Evolutionary conservation across 2,329 filamentous ascomycete species (phyloP), one percentile per base, ranked within the genome.

Genomic region (Juglanconis sp.): DNA sequence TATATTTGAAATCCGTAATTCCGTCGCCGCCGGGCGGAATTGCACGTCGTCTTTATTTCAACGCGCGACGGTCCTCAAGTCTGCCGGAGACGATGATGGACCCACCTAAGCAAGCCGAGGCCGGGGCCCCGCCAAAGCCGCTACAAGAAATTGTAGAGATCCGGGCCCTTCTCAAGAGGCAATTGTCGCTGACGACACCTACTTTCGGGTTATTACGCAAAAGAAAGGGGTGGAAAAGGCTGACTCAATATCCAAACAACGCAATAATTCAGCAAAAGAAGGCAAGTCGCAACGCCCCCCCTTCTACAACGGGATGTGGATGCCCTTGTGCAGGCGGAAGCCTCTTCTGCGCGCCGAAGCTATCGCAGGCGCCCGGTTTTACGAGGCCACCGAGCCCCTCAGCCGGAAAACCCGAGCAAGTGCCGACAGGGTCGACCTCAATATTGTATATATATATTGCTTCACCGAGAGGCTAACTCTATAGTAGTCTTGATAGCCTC

Each of bases 291-390:
- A 24, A 46, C 24, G 32, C 35, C 46, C 15, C 24, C 9, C 44
- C n/a, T 34, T 53, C 6, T 13, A 53, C 24, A 32, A 38, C 38
- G 53, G 31, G 17, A 36, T 55, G 53, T 46, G 42, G 40, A 36
- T 38, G 46, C 17, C 10, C 15, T 24, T 13, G 9, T n/a, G 35
- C 15, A 30, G 3, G 36, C 55, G 55, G 55, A 24, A n/a, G 30
- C 42, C 47, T 57, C 55, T 57, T 57, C 48, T 57, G 55, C 55
- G n/a, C 38, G 55, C 55, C 55, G 55, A 48, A 51, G 31, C 48
- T 36, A 15, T 17, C 24, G 34, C 35, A 13, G 53, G 44, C 11
- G n/a, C 31, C 53, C 46, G 46, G 55, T 48, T 51, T 51, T 57
- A 50, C 46, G 46, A 51, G 32, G 44, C 46, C 55, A 50, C 55